Percentiles rank a stretch among this genome's conserved stretches.
Evolutionary conservation across 164 flowering plant species (phyloP).

Genomic region (Protea cynaroides): DNA sequence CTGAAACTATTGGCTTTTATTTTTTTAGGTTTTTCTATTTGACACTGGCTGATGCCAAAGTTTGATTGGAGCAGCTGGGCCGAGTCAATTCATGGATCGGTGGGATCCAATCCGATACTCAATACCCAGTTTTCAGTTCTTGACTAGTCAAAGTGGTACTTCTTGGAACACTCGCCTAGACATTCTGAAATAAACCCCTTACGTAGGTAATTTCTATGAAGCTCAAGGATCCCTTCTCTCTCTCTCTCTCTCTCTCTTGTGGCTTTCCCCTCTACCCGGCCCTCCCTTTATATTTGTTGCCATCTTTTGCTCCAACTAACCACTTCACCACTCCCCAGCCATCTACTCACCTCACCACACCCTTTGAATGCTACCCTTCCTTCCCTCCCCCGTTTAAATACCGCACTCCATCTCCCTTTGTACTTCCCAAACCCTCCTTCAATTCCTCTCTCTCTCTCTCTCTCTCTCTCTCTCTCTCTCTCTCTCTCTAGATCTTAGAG

Average conservation of each 20-base stretch:
- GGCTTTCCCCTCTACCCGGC: not conserved
- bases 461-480: slow-evolving; percentile 7
- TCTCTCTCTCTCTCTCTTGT: slow-evolving; percentile 1
- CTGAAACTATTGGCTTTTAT: too few relatives aligned
- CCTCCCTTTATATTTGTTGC: not conserved
- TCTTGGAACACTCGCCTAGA: too few relatives aligned
- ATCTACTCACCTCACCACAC: slow-evolving; percentile 19
- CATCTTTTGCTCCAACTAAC: slow-evolving; percentile 4
- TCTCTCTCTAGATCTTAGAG: slow-evolving; percentile 9
- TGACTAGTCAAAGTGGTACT: too few relatives aligned
- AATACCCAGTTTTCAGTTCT: too few relatives aligned
- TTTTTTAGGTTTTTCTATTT: too few relatives aligned
- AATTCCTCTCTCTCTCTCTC: not conserved
- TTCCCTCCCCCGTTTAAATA: slow-evolving; percentile 5
- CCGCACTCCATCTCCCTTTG: not conserved
- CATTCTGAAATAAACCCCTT: too few relatives aligned
- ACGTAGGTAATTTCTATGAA: too few relatives aligned
- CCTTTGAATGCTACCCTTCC: slow-evolving; percentile 26
- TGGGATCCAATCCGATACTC: too few relatives aligned
- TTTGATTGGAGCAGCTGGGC: too few relatives aligned
- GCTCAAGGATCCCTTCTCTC: too few relatives aligned
- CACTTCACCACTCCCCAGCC: slow-evolving; percentile 28
- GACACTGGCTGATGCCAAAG: too few relatives aligned
- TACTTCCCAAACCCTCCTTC: not conserved
- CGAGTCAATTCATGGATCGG: too few relatives aligned